Percentiles rank a stretch among this genome's conserved stretches.
Conservation (phyloP, 2,329 filamentous ascomycete species). For the Chrysoporthe austroafricana region DNA sequence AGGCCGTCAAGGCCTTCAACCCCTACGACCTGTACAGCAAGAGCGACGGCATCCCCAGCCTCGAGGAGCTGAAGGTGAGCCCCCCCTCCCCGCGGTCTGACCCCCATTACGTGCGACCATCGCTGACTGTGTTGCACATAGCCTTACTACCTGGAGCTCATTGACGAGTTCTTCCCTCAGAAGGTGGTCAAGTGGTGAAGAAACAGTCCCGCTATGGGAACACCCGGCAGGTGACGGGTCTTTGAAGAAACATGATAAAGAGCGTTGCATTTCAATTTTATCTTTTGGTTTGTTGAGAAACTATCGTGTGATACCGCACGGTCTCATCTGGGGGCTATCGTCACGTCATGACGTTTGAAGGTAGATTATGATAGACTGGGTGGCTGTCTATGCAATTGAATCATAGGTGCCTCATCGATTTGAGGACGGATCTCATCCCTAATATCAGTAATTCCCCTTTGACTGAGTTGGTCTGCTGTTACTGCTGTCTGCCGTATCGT, state of each 20-base stretch:
- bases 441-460: not conserved
- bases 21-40: constrained; percentile 93
- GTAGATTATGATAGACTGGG: not conserved
- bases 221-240: not conserved
- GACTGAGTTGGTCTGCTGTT: no score
- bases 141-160: constrained; percentile 75
- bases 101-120: not conserved
- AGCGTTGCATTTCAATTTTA: constrained; percentile 9
- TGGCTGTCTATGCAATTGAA: not conserved
- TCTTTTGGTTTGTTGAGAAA: not conserved
- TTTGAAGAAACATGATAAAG: not conserved
- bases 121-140: constrained; percentile 35
- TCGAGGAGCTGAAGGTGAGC: constrained; percentile 73
- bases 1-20: constrained; percentile 84
- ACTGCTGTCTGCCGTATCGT: no score
- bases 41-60: constrained; percentile 77
- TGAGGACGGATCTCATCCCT: not conserved
- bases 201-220: not conserved
- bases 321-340: not conserved
- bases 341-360: not conserved
- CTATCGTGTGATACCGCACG: not conserved
- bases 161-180: constrained; percentile 74
- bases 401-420: not conserved
- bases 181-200: constrained; percentile 70
- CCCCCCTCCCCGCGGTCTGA: not conserved